phyloP scores from a whole-genome alignment of 164 flowering plant genomes.

The Saururus chinensis region DNA sequence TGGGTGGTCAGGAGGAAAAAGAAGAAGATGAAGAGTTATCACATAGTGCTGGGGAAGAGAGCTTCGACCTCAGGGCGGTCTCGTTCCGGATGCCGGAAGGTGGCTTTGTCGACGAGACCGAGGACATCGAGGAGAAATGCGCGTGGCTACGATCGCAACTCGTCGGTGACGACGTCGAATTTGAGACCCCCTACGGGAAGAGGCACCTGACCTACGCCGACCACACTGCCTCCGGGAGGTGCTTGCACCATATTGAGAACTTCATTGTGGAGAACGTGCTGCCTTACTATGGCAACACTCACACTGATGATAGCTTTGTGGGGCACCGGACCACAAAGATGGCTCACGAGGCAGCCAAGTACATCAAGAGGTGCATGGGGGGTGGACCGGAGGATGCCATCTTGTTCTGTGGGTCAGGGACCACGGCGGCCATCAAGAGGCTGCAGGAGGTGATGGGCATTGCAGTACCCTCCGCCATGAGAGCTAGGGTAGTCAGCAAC shows the following conservation, averaged over 20 bases:
- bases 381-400: constrained; percentile 13
- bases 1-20: too few species aligned
- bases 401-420: constrained; percentile 19
- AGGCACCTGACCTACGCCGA: constrained; percentile 9
- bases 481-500: constrained; percentile 1
- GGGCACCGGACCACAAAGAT: constrained; percentile 17
- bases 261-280: constrained; percentile 8
- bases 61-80: too few species aligned
- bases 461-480: constrained; percentile 16
- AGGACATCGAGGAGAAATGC: neutral
- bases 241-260: constrained; percentile 9
- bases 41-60: too few species aligned
- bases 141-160: constrained; percentile 2
- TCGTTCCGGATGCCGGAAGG: too few species aligned
- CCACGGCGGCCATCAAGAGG: constrained; percentile 21
- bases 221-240: constrained; percentile 15
- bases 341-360: constrained; percentile 14
- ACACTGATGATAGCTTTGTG: constrained; percentile 17
- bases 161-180: neutral
- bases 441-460: constrained; percentile 24
- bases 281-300: constrained; percentile 19
- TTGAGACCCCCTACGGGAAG: constrained; percentile 10
- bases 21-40: too few species aligned
- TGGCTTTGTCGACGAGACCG: too few species aligned
- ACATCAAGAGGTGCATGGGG: constrained; percentile 23